phyloP scores from a whole-genome alignment of 176 grass and related monocot species.

The Oryza brachyantha region DNA sequence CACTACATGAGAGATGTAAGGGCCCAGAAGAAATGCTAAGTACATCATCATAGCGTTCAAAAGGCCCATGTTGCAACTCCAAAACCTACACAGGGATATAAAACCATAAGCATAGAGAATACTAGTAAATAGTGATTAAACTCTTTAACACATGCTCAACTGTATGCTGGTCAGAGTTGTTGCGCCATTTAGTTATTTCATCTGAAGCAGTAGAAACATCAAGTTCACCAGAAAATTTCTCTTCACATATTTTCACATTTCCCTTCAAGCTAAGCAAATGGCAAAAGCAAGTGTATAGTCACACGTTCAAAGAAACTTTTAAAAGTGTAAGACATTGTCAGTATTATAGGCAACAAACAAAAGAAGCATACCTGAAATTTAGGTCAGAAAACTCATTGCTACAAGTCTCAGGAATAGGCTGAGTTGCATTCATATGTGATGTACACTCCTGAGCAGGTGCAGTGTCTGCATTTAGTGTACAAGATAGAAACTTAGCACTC shows the following conservation, averaged over 20 bases:
- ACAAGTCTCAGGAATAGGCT: conserved; percentile 45
- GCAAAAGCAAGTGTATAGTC: conserved; percentile 14
- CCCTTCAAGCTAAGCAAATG: conserved; percentile 29
- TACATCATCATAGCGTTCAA: conserved; percentile 50
- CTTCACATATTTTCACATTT: conserved; percentile 36
- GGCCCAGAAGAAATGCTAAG: conserved; percentile 82
- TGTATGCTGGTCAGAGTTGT: conserved; percentile 43
- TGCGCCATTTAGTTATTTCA: conserved; percentile 71
- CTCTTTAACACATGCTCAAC: conserved; percentile 48
- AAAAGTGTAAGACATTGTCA: neutral
- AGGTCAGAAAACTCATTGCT: conserved; percentile 38
- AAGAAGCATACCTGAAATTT: conserved; percentile 54
- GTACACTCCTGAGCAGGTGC: conserved; percentile 27
- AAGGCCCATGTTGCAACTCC: conserved; percentile 38
- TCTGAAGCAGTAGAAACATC: conserved; percentile 46
- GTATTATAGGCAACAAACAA: conserved; percentile 23
- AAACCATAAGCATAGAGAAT: conserved; percentile 31
- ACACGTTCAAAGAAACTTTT: conserved; percentile 2
- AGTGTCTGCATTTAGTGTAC: conserved; percentile 38
- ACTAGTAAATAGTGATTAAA: conserved; percentile 25
- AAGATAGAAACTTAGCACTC: conserved; percentile 5
- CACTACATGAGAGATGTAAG: conserved; percentile 66
- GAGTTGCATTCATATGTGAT: conserved; percentile 40
- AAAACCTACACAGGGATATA: conserved; percentile 43
- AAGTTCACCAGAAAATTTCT: conserved; percentile 32